phyloP scores from a whole-genome alignment of 225 moss, liverwort and hornwort genomes.

The Straminergon stramineum region DNA sequence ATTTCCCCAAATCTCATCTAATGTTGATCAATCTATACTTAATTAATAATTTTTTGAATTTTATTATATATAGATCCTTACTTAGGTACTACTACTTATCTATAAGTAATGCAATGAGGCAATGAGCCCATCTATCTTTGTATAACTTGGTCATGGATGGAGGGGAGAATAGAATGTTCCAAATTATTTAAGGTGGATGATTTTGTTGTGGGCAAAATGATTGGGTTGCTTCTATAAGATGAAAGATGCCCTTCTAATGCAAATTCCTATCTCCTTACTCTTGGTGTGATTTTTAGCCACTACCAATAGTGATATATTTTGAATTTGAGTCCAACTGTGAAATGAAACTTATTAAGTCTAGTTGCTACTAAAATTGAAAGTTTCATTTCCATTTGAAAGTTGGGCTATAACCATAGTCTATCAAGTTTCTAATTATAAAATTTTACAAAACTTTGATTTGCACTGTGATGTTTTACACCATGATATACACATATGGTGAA shows the following conservation, averaged over 20 bases:
- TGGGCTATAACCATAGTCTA: no score
- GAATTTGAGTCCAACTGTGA: neutral
- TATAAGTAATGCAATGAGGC: neutral
- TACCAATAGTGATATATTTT: neutral
- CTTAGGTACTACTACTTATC: neutral
- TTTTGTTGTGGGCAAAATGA: no score
- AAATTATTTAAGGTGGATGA: neutral
- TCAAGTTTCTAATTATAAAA: no score
- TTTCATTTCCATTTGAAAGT: fast-evolving
- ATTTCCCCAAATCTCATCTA: no score
- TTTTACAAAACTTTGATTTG: no score
- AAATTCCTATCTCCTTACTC: neutral
- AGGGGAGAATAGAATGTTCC: neutral
- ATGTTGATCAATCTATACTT: no score
- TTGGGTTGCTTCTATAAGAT: no score
- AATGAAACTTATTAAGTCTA: neutral
- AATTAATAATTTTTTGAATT: neutral
- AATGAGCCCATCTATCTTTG: neutral
- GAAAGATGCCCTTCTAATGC: neutral
- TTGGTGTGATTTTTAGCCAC: neutral
- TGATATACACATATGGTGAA: no score
- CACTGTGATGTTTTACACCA: neutral
- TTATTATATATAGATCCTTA: neutral
- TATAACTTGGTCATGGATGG: neutral
- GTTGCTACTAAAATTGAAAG: neutral